Evolutionary conservation across 1,284 basidiomycete genomes (phyloP).

Genomic region (Austroboletus rostrupii): DNA sequence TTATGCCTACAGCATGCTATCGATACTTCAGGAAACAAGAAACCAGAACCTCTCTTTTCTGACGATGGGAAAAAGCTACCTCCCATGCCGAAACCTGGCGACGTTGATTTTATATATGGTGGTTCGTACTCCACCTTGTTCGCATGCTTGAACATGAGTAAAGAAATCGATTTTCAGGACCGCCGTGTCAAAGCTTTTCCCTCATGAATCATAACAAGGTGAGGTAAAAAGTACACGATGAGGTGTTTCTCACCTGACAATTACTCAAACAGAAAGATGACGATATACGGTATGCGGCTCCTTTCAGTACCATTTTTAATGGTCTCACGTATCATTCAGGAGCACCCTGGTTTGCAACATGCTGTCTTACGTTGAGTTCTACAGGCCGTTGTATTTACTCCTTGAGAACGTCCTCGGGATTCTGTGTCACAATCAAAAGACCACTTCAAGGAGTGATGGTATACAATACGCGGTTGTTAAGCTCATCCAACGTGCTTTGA

Average conservation of each 20-base stretch:
- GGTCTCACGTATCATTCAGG: constrained; percentile 30
- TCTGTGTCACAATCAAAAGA: constrained; percentile 41
- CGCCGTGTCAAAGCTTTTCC: constrained; percentile 70
- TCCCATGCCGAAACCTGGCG: constrained; percentile 50
- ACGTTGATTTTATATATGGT: constrained; percentile 69
- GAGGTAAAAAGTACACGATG: constrained; percentile 11
- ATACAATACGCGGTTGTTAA: constrained; percentile 60
- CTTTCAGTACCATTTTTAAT: neutral
- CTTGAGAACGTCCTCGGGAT: constrained; percentile 69
- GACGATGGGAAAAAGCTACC: constrained; percentile 36
- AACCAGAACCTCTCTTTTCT: constrained; percentile 35
- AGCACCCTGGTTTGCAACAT: constrained; percentile 64
- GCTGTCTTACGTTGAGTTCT: constrained; percentile 71
- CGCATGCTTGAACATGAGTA: constrained; percentile 1
- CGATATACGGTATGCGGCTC: constrained; percentile 47
- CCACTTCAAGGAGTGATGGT: constrained; percentile 22
- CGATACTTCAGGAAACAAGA: constrained; percentile 39
- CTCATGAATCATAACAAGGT: constrained; percentile 57
- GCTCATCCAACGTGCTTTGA: constrained; percentile 53
- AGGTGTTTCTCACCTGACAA: constrained; percentile 1
- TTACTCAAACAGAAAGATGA: constrained; percentile 43
- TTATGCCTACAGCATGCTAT: constrained; percentile 55
- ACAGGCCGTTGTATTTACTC: constrained; percentile 58
- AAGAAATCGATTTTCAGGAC: constrained; percentile 38
- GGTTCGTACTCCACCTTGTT: constrained; percentile 37